Evolutionary conservation across 2,329 filamentous ascomycete genomes (phyloP), one percentile per base, ranked within the genome.

Genomic region (Exophiala bonariae): DNA sequence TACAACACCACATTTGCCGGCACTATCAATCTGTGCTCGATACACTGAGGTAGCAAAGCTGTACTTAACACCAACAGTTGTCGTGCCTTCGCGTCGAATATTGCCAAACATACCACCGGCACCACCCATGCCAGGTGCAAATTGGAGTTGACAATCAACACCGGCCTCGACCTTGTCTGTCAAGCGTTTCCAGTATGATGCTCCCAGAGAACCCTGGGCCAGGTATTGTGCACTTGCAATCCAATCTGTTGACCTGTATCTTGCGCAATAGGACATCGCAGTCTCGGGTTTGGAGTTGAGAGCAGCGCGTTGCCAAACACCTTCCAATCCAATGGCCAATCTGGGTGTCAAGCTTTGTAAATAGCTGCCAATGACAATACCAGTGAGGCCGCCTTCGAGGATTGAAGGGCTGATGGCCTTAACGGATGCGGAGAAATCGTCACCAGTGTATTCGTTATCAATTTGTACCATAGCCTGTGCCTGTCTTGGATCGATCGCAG

Each of bases 101-200:
- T 83, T 83, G 50, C 89, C 89, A 83, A 93, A 90, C 71, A 88
- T 74, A 55, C 82, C 80, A 45, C 81, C 77, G n/a, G n/a, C n/a
- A n/a, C 23, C 23, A 39, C 65, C 62, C 20, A 81, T 77, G 23
- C 83, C 77, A 23, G 82, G 78, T 20, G 80, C 83, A 59, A 96
- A 86, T 57, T 91, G 86, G 50, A 99, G 79, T 69, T 90, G 95
- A 78, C 95, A 83, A 62, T 97, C 92, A 60, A 95, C 89, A 71
- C 93, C 93, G 53, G 90, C 92, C 76, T 97, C 92, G 23, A 99
- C 90, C 73, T 91, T 93, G 59, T 97, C 93, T 18, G 90, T 93
- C 60, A 99, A 74, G 64, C 81, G 85, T 67, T 87, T 84, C 93
- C 93, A 99, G 82, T 93, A 99, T 26, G 90, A 92, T 35, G 90